Base-by-base conservation (phyloP, 2,329 filamentous ascomycete genomes). In the Exophiala calicioides region DNA sequence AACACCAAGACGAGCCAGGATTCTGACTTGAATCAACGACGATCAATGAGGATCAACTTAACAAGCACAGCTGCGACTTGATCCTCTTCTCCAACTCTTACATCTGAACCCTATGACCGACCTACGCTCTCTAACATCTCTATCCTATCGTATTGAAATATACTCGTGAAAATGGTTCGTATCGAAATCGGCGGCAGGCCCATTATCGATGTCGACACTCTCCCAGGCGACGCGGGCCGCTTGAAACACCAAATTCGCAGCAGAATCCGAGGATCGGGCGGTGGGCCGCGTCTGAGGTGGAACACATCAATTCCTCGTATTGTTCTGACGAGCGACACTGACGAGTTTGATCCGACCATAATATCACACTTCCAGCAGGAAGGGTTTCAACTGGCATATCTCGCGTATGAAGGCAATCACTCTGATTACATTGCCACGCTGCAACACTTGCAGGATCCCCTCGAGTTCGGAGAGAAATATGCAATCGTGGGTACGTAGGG, bases 401-500 rank as follows among this genome's bases (percentile, higher is more conserved):
- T 83, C 1, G 75, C 79, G 5, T 73, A 76, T 27, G 73, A 76
- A 12, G 74, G 76, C 13, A 63, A 67, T 12, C 65, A 80, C 27
- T 75, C 79, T 52, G 68, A 72, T 10, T 72, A 78, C 53, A 68
- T 69, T n/a, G 69, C 73, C 35, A 68, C 69, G 42, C 59, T 84
- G 46, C 73, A 76, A 51, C 65, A 67, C 13, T 63, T 79, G 26
- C 76, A 75, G 40, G 77, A 81, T 30, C 69, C 71, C 7, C 69
- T 82, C 26, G 78, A 80, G 3, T 68, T 74, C 1, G 72, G 71
- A n/a, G 80, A 81, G 61, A 75, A 76, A 48, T 85, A 82, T 63
- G 81, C 75, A 3, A 76, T 84, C 55, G 73, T 84, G 62, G 79
- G 80, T 82, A 71, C 48, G 64, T 54, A 43, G 32, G 19, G 16